These are phyloP conservation scores for Phytophthora podocarpi DNA, from an alignment of 352 stramenopile species.

Conservation along the genomic window DNA sequence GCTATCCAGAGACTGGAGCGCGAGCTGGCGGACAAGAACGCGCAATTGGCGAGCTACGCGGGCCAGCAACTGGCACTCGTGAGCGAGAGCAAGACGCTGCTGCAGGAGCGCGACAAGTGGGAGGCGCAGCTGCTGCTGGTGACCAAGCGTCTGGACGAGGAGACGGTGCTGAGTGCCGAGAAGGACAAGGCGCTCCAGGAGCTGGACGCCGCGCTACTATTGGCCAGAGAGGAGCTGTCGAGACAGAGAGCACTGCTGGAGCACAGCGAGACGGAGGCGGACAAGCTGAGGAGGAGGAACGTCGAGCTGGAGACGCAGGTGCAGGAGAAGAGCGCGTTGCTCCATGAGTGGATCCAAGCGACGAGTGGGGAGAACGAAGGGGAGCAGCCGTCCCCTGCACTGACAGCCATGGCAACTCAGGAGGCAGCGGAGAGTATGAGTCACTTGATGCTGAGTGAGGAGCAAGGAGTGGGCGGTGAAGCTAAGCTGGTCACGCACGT, in stretches of 20 bases:
- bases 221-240: conserved; percentile 63
- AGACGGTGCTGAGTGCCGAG: conserved; percentile 62
- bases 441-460: conserved; percentile 40
- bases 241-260: conserved; percentile 61
- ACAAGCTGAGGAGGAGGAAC: conserved; percentile 45
- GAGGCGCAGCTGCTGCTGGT: conserved; percentile 57
- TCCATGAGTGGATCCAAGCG: conserved; percentile 67
- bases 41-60: conserved; percentile 51
- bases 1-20: conserved; percentile 74
- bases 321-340: conserved; percentile 59
- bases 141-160: conserved; percentile 63
- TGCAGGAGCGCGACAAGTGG: conserved; percentile 69
- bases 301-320: conserved; percentile 59
- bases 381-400: conserved; percentile 9
- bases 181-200: conserved; percentile 77
- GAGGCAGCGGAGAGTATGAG: conserved; percentile 57
- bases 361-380: conserved; percentile 28
- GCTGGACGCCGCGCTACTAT: conserved; percentile 51
- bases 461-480: conserved; percentile 13
- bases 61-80: conserved; percentile 71
- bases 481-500: conserved; percentile 44
- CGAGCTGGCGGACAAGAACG: conserved; percentile 74
- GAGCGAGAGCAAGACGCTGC: conserved; percentile 74
- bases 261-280: conserved; percentile 49
- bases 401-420: conserved; percentile 39